Percentiles rank a stretch among this genome's conserved stretches.
These are phyloP conservation scores for Colletotrichum higginsianum DNA, from an alignment of 2,329 filamentous ascomycete species.

Conservation along the genomic window DNA sequence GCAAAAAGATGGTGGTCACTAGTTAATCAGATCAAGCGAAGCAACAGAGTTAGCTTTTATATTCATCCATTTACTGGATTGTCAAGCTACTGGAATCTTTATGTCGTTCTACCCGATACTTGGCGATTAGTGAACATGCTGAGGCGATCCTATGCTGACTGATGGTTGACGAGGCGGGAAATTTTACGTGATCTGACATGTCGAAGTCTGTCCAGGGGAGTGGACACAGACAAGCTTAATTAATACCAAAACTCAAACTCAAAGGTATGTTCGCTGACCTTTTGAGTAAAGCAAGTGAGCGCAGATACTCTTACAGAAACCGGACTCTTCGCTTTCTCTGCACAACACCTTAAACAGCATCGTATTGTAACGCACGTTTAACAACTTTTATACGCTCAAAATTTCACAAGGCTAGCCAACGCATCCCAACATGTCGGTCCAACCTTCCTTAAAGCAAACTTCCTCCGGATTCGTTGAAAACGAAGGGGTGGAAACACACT, in stretches of 20 bases:
- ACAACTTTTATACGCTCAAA: not conserved
- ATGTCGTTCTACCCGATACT: not conserved
- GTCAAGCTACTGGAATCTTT: not conserved
- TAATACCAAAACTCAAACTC: not conserved
- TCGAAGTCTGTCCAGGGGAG: not conserved
- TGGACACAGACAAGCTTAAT: not conserved
- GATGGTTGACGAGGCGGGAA: not conserved
- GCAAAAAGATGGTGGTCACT: not conserved
- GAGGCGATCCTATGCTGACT: not conserved
- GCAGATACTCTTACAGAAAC: not conserved
- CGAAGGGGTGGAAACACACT: conserved; percentile 3
- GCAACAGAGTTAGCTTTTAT: not conserved
- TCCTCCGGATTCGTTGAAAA: not conserved
- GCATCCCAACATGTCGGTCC: not conserved
- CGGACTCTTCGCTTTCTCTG: not conserved
- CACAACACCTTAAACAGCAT: not conserved
- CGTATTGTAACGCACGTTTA: not conserved
- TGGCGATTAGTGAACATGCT: not conserved
- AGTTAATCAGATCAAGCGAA: not conserved
- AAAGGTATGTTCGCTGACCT: not conserved
- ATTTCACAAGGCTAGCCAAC: not conserved
- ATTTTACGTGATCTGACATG: not conserved
- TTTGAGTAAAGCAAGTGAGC: not conserved
- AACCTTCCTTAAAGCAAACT: not conserved
- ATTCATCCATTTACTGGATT: not conserved